Conservation (phyloP, 225 moss, liverwort and hornwort species). For the Sphagnum contortum region DNA sequence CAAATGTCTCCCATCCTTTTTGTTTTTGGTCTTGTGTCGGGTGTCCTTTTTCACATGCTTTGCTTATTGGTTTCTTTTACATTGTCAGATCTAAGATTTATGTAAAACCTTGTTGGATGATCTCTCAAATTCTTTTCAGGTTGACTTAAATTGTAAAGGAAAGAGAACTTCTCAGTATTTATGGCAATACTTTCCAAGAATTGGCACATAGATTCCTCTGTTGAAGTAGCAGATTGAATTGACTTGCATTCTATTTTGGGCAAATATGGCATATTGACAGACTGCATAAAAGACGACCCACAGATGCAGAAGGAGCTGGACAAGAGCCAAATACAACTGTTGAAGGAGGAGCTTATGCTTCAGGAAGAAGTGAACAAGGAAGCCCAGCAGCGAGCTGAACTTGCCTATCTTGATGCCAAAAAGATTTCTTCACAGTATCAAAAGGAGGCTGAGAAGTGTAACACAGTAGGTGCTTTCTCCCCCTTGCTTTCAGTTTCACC, state of each 20-base stretch:
- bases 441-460: conserved; percentile 54
- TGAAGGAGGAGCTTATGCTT: conserved; percentile 32
- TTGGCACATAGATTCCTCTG: no score
- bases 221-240: neutral
- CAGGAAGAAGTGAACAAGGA: conserved; percentile 30
- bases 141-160: no score
- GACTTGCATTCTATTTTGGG: neutral
- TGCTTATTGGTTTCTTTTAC: no score
- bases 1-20: no score
- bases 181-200: no score
- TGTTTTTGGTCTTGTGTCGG: no score
- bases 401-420: conserved; percentile 32
- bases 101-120: no score
- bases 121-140: no score
- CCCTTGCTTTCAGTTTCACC: neutral
- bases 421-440: conserved; percentile 36
- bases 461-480: conserved; percentile 6
- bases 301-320: conserved; percentile 27
- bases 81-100: no score
- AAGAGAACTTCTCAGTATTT: no score
- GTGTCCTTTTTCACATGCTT: no score
- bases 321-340: conserved; percentile 24
- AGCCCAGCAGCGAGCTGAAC: conserved; percentile 24
- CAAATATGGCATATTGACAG: conserved; percentile 8
- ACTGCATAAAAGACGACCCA: conserved; percentile 28